Conservation (phyloP, 192 early-diverging fungal species). For the Coemansia reversa region DNA sequence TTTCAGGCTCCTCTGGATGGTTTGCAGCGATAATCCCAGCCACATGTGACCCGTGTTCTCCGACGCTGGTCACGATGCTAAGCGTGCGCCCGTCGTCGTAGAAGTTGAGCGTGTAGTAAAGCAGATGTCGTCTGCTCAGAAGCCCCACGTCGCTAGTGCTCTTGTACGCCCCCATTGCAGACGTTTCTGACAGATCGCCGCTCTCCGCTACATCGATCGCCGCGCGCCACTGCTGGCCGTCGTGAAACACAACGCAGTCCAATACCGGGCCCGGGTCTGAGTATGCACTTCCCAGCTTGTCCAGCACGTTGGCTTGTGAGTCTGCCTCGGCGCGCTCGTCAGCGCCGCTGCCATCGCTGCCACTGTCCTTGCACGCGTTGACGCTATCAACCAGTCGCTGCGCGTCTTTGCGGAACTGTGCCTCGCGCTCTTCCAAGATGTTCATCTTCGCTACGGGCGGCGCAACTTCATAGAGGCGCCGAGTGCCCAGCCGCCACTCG, state of each 20-base stretch:
- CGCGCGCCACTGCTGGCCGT: constrained; percentile 86
- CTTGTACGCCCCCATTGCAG: constrained; percentile 71
- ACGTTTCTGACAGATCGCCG: constrained; percentile 69
- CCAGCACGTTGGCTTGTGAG: constrained; percentile 65
- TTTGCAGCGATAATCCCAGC: constrained; percentile 90
- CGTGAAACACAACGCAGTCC: constrained; percentile 85
- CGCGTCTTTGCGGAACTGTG: constrained; percentile 33
- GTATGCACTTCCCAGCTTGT: constrained; percentile 59
- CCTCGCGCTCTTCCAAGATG: constrained; percentile 57
- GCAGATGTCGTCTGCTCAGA: constrained; percentile 74
- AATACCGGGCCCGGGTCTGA: constrained; percentile 75
- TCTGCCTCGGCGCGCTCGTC: constrained; percentile 48
- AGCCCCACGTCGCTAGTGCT: constrained; percentile 68
- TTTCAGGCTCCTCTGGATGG: constrained; percentile 77
- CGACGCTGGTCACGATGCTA: constrained; percentile 79
- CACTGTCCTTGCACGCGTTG: constrained; percentile 14
- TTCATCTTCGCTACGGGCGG: constrained; percentile 53
- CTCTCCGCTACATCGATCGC: constrained; percentile 73
- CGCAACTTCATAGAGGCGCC: constrained; percentile 73
- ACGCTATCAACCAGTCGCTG: constrained; percentile 28
- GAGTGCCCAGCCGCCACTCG: constrained; percentile 83
- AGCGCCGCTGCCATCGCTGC: constrained; percentile 27
- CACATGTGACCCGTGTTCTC: constrained; percentile 93
- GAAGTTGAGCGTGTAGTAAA: constrained; percentile 91
- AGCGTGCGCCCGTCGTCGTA: constrained; percentile 79